phyloP scores from a whole-genome alignment of 2,329 filamentous ascomycete genomes.

The Ceratocystis eucalypticola region DNA sequence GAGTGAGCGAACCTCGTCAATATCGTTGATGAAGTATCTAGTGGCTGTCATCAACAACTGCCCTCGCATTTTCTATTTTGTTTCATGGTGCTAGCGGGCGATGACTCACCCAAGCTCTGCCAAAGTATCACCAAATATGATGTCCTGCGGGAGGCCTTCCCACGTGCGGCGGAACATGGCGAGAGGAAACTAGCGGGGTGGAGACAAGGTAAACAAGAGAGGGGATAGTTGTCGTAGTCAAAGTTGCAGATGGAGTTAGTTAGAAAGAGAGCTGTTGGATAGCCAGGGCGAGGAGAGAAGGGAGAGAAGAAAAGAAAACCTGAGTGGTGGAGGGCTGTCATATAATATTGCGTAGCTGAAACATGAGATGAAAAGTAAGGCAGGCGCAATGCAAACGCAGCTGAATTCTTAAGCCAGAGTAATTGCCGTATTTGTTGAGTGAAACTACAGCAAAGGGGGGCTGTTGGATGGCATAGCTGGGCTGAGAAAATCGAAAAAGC shows the following conservation, averaged over 20 bases:
- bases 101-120: slow-evolving; percentile 53
- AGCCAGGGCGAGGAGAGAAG: background rate
- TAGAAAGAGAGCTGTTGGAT: too few species aligned
- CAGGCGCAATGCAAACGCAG: background rate
- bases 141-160: slow-evolving; percentile 56
- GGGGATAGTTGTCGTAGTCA: too few species aligned
- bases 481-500: background rate
- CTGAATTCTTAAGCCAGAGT: background rate
- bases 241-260: too few species aligned
- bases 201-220: background rate
- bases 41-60: background rate
- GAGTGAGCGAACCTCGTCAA: slow-evolving; percentile 61
- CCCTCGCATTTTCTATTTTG: too few species aligned
- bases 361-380: background rate
- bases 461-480: background rate
- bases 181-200: slow-evolving; percentile 6
- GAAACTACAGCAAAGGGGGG: background rate
- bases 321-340: background rate
- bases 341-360: background rate
- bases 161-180: slow-evolving; percentile 65
- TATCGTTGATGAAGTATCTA: slow-evolving; percentile 66
- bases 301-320: background rate
- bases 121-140: slow-evolving; percentile 51
- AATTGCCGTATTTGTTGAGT: background rate
- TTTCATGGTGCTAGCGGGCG: background rate